Evolutionary conservation across 106 monocot genomes (phyloP).

Genomic region (Allium cepa): DNA sequence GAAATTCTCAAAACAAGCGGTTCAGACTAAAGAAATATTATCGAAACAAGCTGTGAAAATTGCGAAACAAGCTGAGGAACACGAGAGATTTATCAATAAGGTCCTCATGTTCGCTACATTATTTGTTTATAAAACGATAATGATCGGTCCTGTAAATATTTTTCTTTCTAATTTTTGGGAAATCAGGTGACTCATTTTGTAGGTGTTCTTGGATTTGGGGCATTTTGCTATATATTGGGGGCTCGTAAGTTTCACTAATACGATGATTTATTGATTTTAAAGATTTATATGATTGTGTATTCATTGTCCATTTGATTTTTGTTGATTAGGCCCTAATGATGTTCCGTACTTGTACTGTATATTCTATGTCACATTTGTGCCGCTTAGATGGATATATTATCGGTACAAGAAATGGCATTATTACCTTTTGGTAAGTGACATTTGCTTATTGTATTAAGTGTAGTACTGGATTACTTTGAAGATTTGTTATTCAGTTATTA

Average conservation of each 20-base stretch:
- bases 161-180: constrained; percentile 2
- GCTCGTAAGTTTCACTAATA: constrained; percentile 55
- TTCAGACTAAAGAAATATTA: constrained; percentile 65
- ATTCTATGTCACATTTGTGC: constrained; percentile 90
- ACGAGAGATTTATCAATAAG: constrained; percentile 88
- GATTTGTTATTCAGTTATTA: too few species aligned
- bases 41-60: constrained; percentile 91
- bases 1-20: constrained; percentile 25
- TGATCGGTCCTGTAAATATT: background rate
- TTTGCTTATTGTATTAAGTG: too few species aligned
- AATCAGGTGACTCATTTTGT: constrained; percentile 86
- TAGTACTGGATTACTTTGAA: too few species aligned
- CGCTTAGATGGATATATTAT: constrained; percentile 97
- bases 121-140: background rate
- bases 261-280: background rate
- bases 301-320: constrained; percentile 4
- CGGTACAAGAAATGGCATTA: constrained; percentile 99
- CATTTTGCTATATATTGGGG: constrained; percentile 88
- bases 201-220: constrained; percentile 93
- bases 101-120: constrained; percentile 13
- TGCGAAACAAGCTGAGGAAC: constrained; percentile 90
- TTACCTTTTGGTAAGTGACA: constrained; percentile 85
- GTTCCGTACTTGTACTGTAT: constrained; percentile 85
- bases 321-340: constrained; percentile 77
- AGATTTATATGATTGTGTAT: background rate